Evolutionary conservation across 108 stramenopile genomes (phyloP), one percentile per base, ranked within the genome.

Genomic region (Discostella stelligeroides): DNA sequence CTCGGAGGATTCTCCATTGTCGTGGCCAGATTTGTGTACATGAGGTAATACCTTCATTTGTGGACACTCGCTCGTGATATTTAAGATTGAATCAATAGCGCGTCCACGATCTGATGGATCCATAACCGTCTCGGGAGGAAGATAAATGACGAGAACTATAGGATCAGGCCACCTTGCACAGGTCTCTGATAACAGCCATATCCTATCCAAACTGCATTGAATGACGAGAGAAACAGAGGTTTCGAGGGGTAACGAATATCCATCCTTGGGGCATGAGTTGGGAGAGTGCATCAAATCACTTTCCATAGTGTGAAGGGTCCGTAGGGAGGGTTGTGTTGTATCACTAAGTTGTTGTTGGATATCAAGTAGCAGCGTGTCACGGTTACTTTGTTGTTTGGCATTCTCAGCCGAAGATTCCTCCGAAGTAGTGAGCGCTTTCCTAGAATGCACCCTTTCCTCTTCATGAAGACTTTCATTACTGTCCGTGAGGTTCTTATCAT

Each of bases 171-270:
- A 92, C 59, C 88, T 61, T 5, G 50, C 25, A 59, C 89, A 90
- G 1, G 92, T 88, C 65, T 88, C 86, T 14, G 81, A 51, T 23
- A 92, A 49, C 18, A 92, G 79, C 92, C 88, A 88, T 50, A 89
- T 51, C 38, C 92, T 86, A 55, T 85, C 83, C 60, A 88, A 56
- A 54, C 70, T 90, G 50, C 85, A 81, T 65, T 92, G 92, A 12
- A 86, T 75, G 21, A 92, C 85, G 11, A 92, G 65, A 23, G 88
- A 86, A 27, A 70, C 53, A 18, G 69, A 65, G 38, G 70, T 24
- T 18, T 70, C 76, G 15, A 51, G 10, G 21, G 69, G 56, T 25
- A 63, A 47, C 15, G 64, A 40, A 23, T 66, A 64, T 6, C 76
- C 69, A 15, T 65, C 62, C 45, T 66, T 65, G 40, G 76, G 76